Evolutionary conservation across 306 rosid species (phyloP).

Genomic region (Sophora flavescens): DNA sequence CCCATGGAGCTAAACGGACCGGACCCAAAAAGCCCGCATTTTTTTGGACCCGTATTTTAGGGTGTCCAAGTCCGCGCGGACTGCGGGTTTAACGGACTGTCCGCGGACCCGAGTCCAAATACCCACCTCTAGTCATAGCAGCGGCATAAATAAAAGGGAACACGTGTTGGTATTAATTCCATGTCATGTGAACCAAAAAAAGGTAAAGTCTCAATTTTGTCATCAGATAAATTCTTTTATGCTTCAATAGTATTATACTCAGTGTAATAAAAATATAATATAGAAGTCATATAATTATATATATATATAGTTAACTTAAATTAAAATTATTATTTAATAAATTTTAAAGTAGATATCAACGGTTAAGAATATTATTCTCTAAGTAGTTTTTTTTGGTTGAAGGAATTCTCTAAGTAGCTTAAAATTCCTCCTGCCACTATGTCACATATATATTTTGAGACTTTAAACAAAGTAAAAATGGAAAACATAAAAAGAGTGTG

Average conservation of each 20-base stretch:
- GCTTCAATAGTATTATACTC: background rate
- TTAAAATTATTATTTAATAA: too few species aligned
- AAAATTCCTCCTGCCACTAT: background rate
- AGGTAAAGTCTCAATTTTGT: constrained; percentile 15
- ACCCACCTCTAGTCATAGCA: too few species aligned
- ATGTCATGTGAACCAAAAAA: constrained; percentile 24
- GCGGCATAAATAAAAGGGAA: constrained; percentile 19
- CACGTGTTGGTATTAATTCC: constrained; percentile 32
- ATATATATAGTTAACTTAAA: too few species aligned
- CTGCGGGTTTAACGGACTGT: too few species aligned
- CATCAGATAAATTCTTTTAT: background rate
- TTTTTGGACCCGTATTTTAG: too few species aligned
- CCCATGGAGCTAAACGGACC: too few species aligned
- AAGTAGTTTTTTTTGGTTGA: too few species aligned
- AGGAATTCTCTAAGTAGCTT: background rate
- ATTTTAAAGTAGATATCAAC: background rate
- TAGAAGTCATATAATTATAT: too few species aligned
- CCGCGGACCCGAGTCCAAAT: too few species aligned
- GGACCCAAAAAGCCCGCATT: too few species aligned
- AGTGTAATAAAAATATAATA: too few species aligned
- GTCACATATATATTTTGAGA: background rate
- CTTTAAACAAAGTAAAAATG: background rate
- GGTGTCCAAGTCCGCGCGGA: too few species aligned
- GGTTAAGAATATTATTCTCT: background rate
- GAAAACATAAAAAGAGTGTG: constrained; percentile 17